Conservation (phyloP, 1,284 basidiomycete genomes). For the Agaricales sp. region DNA sequence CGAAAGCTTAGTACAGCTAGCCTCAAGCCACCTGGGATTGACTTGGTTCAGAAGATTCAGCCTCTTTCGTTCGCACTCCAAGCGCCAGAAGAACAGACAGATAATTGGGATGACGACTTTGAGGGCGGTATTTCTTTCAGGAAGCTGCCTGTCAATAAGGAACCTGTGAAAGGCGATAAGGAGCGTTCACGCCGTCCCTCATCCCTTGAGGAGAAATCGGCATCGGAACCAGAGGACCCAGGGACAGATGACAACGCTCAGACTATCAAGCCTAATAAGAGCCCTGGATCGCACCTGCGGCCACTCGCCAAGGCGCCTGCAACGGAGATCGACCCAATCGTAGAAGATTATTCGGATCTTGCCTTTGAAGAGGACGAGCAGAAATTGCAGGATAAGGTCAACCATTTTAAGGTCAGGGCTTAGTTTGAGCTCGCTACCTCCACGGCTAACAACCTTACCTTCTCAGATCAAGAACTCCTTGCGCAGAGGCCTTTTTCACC, state of each 20-base stretch:
- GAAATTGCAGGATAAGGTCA: slow-evolving; percentile 65
- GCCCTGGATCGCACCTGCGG: slow-evolving; percentile 42
- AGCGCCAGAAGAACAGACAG: slow-evolving; percentile 64
- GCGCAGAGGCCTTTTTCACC: slow-evolving; percentile 72
- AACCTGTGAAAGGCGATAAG: not conserved
- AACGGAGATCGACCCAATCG: slow-evolving; percentile 49
- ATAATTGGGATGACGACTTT: slow-evolving; percentile 98
- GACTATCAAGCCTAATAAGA: slow-evolving; percentile 66
- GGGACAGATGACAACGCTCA: slow-evolving; percentile 56
- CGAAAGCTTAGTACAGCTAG: slow-evolving; percentile 11
- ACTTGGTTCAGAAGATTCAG: slow-evolving; percentile 48
- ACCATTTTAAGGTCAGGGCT: slow-evolving; percentile 60
- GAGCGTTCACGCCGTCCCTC: not conserved
- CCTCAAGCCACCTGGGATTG: slow-evolving; percentile 23
- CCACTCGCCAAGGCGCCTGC: slow-evolving; percentile 52
- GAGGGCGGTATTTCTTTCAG: slow-evolving; percentile 85
- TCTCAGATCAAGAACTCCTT: slow-evolving; percentile 59
- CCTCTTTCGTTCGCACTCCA: slow-evolving; percentile 48
- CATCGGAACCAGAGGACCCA: slow-evolving; percentile 12
- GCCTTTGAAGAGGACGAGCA: slow-evolving; percentile 66
- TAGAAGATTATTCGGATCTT: slow-evolving; percentile 88
- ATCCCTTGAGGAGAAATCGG: slow-evolving; percentile 37
- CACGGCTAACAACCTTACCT: slow-evolving; percentile 2
- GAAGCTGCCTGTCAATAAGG: slow-evolving; percentile 60
- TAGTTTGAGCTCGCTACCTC: slow-evolving; percentile 8